Evolutionary conservation across 2,329 filamentous ascomycete species (phyloP).

Genomic region (Juglanconis oblonga): DNA sequence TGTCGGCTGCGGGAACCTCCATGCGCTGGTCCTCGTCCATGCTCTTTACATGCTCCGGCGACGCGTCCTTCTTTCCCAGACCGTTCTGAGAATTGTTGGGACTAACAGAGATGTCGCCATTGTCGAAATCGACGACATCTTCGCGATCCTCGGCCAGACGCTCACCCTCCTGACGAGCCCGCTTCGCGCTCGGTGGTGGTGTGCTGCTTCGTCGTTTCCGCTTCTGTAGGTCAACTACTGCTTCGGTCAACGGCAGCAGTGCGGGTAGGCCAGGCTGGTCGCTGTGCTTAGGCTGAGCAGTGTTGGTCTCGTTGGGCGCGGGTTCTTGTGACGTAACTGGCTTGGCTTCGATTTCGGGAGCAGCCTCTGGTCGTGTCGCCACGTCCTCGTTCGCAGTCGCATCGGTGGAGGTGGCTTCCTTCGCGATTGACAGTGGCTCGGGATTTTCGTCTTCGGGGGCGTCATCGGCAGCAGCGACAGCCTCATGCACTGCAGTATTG

Average conservation of each 20-base stretch:
- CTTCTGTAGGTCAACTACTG: conserved; percentile 42
- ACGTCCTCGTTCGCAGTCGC: conserved; percentile 5
- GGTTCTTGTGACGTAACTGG: conserved; percentile 24
- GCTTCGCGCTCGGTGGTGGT: conserved; percentile 53
- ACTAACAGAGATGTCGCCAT: conserved; percentile 9
- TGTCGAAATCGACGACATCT: conserved; percentile 31
- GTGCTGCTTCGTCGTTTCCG: conserved; percentile 65
- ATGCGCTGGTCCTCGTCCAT: neutral
- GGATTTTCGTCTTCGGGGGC: conserved; percentile 18
- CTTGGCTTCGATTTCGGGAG: neutral
- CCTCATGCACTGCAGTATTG: conserved; percentile 20
- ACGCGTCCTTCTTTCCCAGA: neutral
- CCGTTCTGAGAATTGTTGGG: conserved; percentile 9
- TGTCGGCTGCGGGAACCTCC: neutral
- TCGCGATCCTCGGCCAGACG: conserved; percentile 18
- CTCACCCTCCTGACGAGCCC: conserved; percentile 41
- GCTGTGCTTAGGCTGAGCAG: neutral
- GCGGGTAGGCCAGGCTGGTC: conserved; percentile 5
- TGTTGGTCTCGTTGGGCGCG: neutral
- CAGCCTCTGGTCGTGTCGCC: neutral
- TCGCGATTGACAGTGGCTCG: conserved; percentile 8
- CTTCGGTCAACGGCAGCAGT: conserved; percentile 29
- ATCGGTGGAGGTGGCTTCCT: neutral
- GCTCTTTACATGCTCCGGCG: neutral
- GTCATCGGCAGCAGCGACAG: conserved; percentile 1